Percentiles rank a stretch among this genome's conserved stretches.
Conservation (phyloP, 345 rosid genomes). For the Salix purpurea region DNA sequence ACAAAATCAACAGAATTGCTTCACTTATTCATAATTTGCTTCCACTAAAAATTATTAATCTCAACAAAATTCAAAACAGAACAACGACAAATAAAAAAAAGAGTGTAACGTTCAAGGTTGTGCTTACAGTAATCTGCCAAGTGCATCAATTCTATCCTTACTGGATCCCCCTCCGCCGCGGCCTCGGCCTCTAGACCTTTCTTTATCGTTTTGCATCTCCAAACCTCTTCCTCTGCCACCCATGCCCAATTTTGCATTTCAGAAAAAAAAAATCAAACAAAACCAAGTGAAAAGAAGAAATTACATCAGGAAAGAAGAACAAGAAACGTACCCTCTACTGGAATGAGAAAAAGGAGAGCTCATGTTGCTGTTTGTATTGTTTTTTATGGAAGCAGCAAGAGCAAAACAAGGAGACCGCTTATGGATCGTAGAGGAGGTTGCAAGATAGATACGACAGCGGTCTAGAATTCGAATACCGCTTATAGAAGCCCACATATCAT, state of each 20-base stretch:
- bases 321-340: constrained; percentile 4
- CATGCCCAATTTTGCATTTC: not conserved
- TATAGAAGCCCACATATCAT: not conserved
- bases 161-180: constrained; percentile 37
- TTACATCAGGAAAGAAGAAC: not conserved
- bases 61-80: not conserved
- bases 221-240: constrained; percentile 38
- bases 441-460: not conserved
- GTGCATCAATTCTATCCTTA: constrained; percentile 68
- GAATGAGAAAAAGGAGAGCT: constrained; percentile 15
- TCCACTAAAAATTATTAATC: not conserved
- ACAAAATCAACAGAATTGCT: not conserved
- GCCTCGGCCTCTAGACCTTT: constrained; percentile 44
- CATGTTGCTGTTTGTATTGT: constrained; percentile 5
- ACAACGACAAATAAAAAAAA: too few relatives aligned
- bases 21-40: not conserved
- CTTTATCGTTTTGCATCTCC: constrained; percentile 36
- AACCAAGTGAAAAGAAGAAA: too few relatives aligned
- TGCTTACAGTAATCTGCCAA: constrained; percentile 86
- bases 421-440: not conserved
- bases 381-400: not conserved
- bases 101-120: not conserved
- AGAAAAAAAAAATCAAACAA: not conserved
- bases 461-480: constrained; percentile 4
- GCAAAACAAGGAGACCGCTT: not conserved